Evolutionary conservation across 345 rosid species (phyloP), one percentile per base, ranked within the genome.

Genomic region (Dipteronia dyeriana): DNA sequence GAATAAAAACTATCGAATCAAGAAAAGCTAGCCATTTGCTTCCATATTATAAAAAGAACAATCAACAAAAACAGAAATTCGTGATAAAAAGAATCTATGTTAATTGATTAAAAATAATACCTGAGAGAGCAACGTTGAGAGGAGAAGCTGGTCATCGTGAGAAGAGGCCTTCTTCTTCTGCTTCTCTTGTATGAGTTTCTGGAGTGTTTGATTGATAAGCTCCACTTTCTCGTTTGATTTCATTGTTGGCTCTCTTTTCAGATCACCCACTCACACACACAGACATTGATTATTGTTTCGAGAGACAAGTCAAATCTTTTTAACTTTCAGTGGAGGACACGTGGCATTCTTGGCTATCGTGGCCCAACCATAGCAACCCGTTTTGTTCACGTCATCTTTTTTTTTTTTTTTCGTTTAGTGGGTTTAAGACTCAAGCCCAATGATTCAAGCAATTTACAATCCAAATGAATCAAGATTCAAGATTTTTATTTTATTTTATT

Each of bases 111-210:
- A 34, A 4, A 34, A 34, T 34, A 31, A 38, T 76, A 92, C 97
- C 95, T 88, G 89, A 77, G 91, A 89, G 68, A 93, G 85, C 51
- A 91, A 82, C 19, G 68, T 80, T 54, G 89, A 82, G 82, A 92
- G 94, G 49, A 90, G 79, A 65, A 77, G 85, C 38, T 82, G 88
- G 51, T 89, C 91, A 17, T 81, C 86, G 3, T 68, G 59, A 41
- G 79, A 84, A 59, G 79, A 74, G 70, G 78, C 84, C 63, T 59
- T 20, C 5, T 47, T 63, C 60, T 75, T 76, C 70, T 78, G 76
- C 57, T 75, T 84, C 67, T 88, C 94, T 51, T 84, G 81, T 39
- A 85, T 69, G 66, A 91, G 82, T 47, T 85, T 81, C 76, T 86
- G 88, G 79, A 88, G 85, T 41, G 91, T 93, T 69, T 49, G 72